Evolutionary conservation across 768 basidiomycete genomes (phyloP).

Genomic region (Leucocoprinus birnbaumii): DNA sequence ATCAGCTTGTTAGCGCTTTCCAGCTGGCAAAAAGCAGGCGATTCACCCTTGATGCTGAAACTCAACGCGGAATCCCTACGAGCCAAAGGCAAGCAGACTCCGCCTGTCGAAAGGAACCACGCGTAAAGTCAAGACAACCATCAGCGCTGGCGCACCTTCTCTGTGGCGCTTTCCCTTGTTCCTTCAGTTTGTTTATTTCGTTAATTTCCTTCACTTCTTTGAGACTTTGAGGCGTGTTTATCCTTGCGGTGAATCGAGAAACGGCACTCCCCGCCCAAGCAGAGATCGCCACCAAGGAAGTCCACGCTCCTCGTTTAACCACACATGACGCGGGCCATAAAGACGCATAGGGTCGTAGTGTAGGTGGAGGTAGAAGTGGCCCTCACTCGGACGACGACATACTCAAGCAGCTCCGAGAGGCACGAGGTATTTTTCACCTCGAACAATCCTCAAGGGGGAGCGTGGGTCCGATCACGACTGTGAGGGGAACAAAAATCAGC

Average conservation of each 20-base stretch:
- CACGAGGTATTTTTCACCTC: background rate
- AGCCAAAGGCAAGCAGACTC: too few species aligned
- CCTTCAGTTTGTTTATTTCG: too few species aligned
- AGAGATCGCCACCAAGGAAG: background rate
- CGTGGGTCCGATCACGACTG: background rate
- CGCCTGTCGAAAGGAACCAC: too few species aligned
- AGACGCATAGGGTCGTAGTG: background rate
- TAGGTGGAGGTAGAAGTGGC: background rate
- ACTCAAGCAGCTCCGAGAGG: background rate
- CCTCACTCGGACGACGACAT: background rate
- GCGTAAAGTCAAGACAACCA: too few species aligned
- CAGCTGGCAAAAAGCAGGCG: too few species aligned
- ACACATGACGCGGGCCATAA: background rate
- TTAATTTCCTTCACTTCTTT: background rate
- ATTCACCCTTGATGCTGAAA: too few species aligned
- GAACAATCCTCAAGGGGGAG: background rate
- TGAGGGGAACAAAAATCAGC: background rate
- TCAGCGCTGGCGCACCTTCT: too few species aligned
- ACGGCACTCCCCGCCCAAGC: background rate
- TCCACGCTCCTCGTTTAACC: background rate
- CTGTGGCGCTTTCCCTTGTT: too few species aligned
- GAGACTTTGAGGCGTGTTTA: background rate
- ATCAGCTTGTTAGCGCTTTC: too few species aligned
- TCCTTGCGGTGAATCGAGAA: background rate
- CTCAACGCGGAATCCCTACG: too few species aligned